A percentile compares a stretch with the other conserved stretches of the same genome.
Conservation (phyloP, 2,329 filamentous ascomycete genomes). For the Aspergillus amoenus region DNA sequence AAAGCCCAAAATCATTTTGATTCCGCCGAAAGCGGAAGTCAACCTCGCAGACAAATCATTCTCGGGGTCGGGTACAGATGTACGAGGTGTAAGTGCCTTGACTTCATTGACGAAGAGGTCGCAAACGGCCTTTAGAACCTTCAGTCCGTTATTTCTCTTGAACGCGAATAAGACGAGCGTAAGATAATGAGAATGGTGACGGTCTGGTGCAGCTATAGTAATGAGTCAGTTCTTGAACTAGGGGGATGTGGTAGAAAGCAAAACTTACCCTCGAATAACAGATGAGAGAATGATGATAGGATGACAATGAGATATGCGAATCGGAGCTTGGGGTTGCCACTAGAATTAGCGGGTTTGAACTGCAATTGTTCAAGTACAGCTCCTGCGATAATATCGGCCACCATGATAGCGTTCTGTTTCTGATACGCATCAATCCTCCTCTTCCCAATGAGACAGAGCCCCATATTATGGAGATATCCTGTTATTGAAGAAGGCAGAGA, state of each 20-base stretch:
- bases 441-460: conserved; percentile 75
- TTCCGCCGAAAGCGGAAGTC: conserved; percentile 57
- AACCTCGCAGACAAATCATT: conserved; percentile 44
- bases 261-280: conserved; percentile 68
- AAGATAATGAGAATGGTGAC: conserved; percentile 53
- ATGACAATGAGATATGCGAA: conserved; percentile 82
- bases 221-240: neutral
- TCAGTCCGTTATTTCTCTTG: conserved; percentile 75
- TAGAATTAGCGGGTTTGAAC: conserved; percentile 46
- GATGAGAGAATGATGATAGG: conserved; percentile 72
- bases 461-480: conserved; percentile 80
- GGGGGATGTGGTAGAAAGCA: conserved; percentile 8
- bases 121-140: conserved; percentile 70
- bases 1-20: conserved; percentile 82
- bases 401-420: conserved; percentile 60
- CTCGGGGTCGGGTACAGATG: conserved; percentile 39
- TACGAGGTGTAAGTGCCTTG: conserved; percentile 46
- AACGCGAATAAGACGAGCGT: conserved; percentile 84
- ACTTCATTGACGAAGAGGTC: conserved; percentile 65
- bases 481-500: conserved; percentile 78
- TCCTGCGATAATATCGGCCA: conserved; percentile 69
- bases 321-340: conserved; percentile 58
- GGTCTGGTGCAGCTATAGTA: conserved; percentile 42
- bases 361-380: conserved; percentile 68
- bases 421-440: conserved; percentile 66